Percentiles rank a stretch among this genome's conserved stretches.
Evolutionary conservation across 257 asterid species (phyloP).

Genomic region (Fraxinus quadrangulata): DNA sequence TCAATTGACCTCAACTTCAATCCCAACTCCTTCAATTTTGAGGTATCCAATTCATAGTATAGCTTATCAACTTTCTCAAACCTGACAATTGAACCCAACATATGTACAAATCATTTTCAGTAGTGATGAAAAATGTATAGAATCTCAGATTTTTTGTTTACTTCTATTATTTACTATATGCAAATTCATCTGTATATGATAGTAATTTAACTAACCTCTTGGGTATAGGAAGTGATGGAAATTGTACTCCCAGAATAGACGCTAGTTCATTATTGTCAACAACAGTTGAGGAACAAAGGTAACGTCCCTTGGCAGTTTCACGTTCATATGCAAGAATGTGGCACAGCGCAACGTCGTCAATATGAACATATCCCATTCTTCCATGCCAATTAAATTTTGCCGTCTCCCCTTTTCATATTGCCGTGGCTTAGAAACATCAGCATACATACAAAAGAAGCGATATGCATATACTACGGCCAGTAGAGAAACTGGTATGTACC

Average conservation of each 20-base stretch:
- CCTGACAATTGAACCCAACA: slow-evolving; percentile 37
- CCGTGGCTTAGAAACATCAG: background rate
- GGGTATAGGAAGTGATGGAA: slow-evolving; percentile 69
- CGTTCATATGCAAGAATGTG: slow-evolving; percentile 75
- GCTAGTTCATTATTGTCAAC: slow-evolving; percentile 59
- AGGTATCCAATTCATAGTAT: slow-evolving; percentile 55
- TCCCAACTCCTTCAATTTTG: slow-evolving; percentile 58
- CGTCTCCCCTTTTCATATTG: slow-evolving; percentile 52
- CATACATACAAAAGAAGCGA: background rate
- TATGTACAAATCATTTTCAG: background rate
- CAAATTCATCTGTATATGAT: background rate
- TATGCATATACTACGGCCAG: background rate
- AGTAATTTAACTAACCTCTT: slow-evolving; percentile 40
- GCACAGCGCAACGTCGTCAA: slow-evolving; percentile 79
- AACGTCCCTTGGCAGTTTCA: slow-evolving; percentile 61
- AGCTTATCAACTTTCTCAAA: slow-evolving; percentile 61
- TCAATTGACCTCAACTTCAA: slow-evolving; percentile 63
- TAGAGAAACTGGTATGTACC: slow-evolving; percentile 32
- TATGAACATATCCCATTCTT: slow-evolving; percentile 93
- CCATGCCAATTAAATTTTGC: slow-evolving; percentile 75
- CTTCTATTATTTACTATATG: background rate
- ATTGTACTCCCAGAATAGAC: slow-evolving; percentile 51
- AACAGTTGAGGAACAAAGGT: slow-evolving; percentile 68
- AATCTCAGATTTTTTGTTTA: background rate
- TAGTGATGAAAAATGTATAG: background rate